Base-by-base conservation (phyloP, 345 rosid species). In the Bretschneidera sinensis region DNA sequence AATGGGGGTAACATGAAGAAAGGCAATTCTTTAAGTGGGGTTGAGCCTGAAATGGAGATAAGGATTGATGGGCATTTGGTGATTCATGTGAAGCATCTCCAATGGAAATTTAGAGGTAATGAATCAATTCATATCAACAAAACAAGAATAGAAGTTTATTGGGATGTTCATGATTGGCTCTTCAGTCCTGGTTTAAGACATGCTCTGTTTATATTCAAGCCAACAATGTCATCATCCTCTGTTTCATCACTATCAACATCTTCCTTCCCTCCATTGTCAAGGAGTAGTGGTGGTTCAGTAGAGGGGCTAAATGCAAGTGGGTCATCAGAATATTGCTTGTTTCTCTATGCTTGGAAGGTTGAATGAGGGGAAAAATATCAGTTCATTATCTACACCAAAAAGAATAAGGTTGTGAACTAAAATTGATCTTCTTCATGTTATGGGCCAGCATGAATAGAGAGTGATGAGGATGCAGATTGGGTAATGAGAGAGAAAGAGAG, bases 91-190 rank as follows among this genome's bases (percentile, higher is more conserved):
- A 84, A 81, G 77, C 95, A 80, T 71, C 86, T 87, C 10, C 88
- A 84, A 50, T 87, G 95, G 95, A 84, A 87, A 54, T 87, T 87
- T 43, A 82, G 89, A 76, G 92, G 92, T 57, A 86, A 86, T 21
- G 89, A 81, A 61, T 73, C 78, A 0, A 66, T 86, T 54, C 65
- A 74, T 59, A 61, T 86, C 6, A 73, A 78, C 51, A 81, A 83
- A 67, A 45, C 73, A 3, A 78, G 78, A 64, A 71, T 86, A 4
- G 89, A 86, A 60, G 84, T 83, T 21, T 83, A 76, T 22, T 86
- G 92, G 92, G 92, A 86, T 65, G 87, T 86, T 17, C 92, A 86
- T 64, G 92, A 86, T 54, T 86, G 89, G 92, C 70, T 86, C 4
- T 86, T 86, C 28, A 76, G 73, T 66, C 88, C 88, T 3, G 88